Base-by-base conservation (phyloP, 495 filamentous ascomycete genomes). In the Polyplosphaeria fusca region DNA sequence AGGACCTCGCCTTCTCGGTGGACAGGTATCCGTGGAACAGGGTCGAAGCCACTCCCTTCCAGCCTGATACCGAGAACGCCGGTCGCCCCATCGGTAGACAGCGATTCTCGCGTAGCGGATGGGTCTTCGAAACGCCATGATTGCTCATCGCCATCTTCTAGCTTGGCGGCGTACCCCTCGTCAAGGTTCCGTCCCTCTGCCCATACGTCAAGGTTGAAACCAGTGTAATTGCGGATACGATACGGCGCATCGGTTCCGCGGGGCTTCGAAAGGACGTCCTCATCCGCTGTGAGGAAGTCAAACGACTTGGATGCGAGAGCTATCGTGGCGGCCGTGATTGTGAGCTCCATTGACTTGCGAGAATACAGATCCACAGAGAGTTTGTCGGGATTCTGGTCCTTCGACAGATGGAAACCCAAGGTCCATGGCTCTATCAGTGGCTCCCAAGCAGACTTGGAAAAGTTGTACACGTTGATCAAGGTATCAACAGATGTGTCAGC, bases 361-460 rank as follows among this genome's bases (percentile, higher is more conserved):
- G 93, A 97, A 28, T 86, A 86, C 0, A 94, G 72, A 53, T 97
- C 91, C 35, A 97, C 76, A 0, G 88, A 87, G 56, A 96, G 75
- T 41, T 82, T 77, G 39, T 94, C 87, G 0, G 84, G 87, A 56
- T 82, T 79, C 41, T 82, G 74, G 40, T 92, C 86, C 65, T 84
- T 89, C 11, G 89, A 85, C 73, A 97, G 80, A 49, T 93, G 89
- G 64, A 97, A 85, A 24, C 91, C 92, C 19, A 97, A 74, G 56
- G 93, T 85, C 93, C 93, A 98, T 27, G 94, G 93, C 69, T 98
- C 93, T 23, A 97, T 86, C 27, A 98, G 74, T 7, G 93, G 93
- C 70, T 97, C 93, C 93, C 93, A 98, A 7, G 90, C 88, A 0
- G 94, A 97, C 70, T 98, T 97, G 19, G 93, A 91, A 71, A 98